A percentile compares a stretch with the other conserved stretches of the same genome.
phyloP scores from a whole-genome alignment of 2,329 filamentous ascomycete genomes.

The Malbranchea cinnamomea region DNA sequence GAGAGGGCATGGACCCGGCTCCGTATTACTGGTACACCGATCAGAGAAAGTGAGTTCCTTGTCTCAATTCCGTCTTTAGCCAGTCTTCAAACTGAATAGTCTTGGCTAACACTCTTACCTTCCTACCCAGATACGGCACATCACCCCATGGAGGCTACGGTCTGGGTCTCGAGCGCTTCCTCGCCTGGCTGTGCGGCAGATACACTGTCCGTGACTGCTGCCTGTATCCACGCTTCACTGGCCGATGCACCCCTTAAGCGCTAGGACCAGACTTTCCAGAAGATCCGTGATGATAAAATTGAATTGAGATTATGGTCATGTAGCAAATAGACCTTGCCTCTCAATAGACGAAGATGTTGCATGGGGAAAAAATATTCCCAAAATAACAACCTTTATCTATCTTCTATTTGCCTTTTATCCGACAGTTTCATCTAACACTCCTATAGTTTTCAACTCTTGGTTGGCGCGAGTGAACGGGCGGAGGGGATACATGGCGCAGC shows the following conservation, averaged over 20 bases:
- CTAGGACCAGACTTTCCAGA: too few relatives aligned
- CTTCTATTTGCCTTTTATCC: too few relatives aligned
- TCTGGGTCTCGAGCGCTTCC: constrained; percentile 71
- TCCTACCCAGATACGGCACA: constrained; percentile 69
- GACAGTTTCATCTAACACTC: too few relatives aligned
- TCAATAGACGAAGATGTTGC: too few relatives aligned
- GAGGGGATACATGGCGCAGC: too few relatives aligned
- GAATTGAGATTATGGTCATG: too few relatives aligned
- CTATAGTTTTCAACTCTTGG: too few relatives aligned
- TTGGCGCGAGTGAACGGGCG: too few relatives aligned
- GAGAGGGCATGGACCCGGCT: constrained; percentile 67
- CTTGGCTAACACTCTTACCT: constrained; percentile 4
- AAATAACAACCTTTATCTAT: too few relatives aligned
- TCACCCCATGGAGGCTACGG: constrained; percentile 89
- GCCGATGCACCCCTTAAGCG: constrained; percentile 34
- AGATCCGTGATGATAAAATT: too few relatives aligned
- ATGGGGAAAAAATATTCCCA: too few relatives aligned
- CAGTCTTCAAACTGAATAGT: constrained; percentile 5
- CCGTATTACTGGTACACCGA: constrained; percentile 99
- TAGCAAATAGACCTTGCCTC: too few relatives aligned
- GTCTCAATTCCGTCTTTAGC: constrained; percentile 4
- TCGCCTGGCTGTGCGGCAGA: constrained; percentile 52
- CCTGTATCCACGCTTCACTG: constrained; percentile 37
- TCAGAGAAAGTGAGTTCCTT: constrained; percentile 64
- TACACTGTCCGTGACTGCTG: constrained; percentile 47